These are phyloP conservation scores for Xylariaceae sp. DNA, from an alignment of 2,329 filamentous ascomycete genomes.

Conservation along the genomic window DNA sequence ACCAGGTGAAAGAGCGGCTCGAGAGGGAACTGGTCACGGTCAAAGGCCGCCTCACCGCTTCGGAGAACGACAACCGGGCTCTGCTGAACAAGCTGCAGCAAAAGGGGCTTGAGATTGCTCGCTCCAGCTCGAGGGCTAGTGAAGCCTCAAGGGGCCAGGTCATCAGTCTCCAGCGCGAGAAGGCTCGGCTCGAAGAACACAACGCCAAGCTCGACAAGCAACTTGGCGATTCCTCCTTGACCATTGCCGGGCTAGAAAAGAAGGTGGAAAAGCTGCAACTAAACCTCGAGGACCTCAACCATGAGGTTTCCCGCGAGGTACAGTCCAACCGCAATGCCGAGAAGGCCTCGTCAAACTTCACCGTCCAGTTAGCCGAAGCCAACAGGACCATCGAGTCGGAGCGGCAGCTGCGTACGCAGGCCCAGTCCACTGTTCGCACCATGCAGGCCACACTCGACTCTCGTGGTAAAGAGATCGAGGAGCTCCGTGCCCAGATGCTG, in stretches of 20 bases:
- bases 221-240: conserved; percentile 76
- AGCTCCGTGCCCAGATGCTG: conserved; percentile 72
- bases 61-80: conserved; percentile 91
- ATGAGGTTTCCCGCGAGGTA: conserved; percentile 83
- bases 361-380: conserved; percentile 77
- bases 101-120: conserved; percentile 91
- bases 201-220: conserved; percentile 75
- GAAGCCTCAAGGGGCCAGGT: conserved; percentile 77
- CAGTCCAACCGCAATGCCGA: conserved; percentile 86
- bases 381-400: conserved; percentile 89
- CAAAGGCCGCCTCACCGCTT: conserved; percentile 81
- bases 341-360: conserved; percentile 72
- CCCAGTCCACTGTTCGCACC: conserved; percentile 76
- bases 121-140: conserved; percentile 76
- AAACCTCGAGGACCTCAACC: conserved; percentile 82
- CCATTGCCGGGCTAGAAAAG: conserved; percentile 80
- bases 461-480: conserved; percentile 71
- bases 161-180: conserved; percentile 71
- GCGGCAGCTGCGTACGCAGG: conserved; percentile 74
- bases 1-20: conserved; percentile 88
- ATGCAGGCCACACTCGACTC: conserved; percentile 73
- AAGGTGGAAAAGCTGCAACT: conserved; percentile 88
- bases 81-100: conserved; percentile 97
- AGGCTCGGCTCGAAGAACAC: conserved; percentile 73
- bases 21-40: conserved; percentile 87